Evolutionary conservation across 306 rosid species (phyloP), one percentile per base, ranked within the genome.

Genomic region (Casuarina equisetifolia): DNA sequence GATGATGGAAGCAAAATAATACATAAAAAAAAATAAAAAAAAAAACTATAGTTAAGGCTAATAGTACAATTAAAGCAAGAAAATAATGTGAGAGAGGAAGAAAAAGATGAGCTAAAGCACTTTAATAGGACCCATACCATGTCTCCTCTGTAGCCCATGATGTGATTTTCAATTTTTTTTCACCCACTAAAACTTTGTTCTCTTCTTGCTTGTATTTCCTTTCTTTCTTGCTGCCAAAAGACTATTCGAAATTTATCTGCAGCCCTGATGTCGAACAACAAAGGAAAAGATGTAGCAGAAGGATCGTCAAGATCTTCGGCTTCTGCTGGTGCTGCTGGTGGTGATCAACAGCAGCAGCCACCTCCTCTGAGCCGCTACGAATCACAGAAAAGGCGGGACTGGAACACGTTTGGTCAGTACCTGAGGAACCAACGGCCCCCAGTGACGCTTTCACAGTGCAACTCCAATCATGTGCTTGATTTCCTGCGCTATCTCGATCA

Each of bases 341-440:
- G 5, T 19, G 78, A 73, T 1, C 78, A 69, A 1, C 67, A 73
- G n/a, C 69, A 72, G 36, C 72, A 59, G 40, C 69, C 51, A 4
- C 79, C 82, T n/a, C 85, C 81, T 1, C 79, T 80, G 45, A 88
- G 90, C 72, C 83, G 92, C 46, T 88, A 88, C 4, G 91, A 85
- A 58, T 88, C 91, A 4, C 91, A 88, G 75, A 88, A 88, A 82
- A 39, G 88, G 82, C 64, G 92, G 20, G 92, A 86, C 50, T 88
- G 92, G 92, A 84, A 86, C 75, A 86, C 92, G 0, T 88, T 86
- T 16, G 92, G 92, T 44, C 92, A 88, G 75, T 88, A 86, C 78
- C 66, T 88, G 84, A 82, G 86, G 69, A 88, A 88, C 79, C 92
- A 88, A 48, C 70, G 90, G 55, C 92, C 92, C 0, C 90, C 92